Base-by-base conservation (phyloP, 331 rosid species). In the Acacia concinna region DNA sequence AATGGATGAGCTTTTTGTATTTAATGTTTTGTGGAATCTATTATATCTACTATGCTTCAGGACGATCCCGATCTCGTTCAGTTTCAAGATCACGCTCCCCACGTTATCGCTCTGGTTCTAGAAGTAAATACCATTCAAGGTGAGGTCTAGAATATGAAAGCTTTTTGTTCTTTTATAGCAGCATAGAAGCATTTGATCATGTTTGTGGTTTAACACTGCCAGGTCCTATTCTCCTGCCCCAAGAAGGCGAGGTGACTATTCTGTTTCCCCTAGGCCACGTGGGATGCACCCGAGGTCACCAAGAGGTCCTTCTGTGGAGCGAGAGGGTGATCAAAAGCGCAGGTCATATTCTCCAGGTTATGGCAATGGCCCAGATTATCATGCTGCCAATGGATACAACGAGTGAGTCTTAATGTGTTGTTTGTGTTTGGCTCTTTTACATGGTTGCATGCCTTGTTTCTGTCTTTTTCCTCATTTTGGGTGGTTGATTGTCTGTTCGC, bases 211-310 rank as follows among this genome's bases (percentile, higher is more conserved):
- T 66, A 75, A 69, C 64, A 40, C 51, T 73, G 23, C n/a, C 93
- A 96, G 99, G 93, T 96, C 99, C 46, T 87, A 62, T 70, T 96
- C 99, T 79, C 99, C 99, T 81, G 91, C 87, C 35, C 97, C 97
- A 12, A 93, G 97, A 79, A 82, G 92, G 62, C 92, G 87, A 27
- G 81, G 83, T 64, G 97, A 93, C 67, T 91, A 91, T 79, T 88
- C 97, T 79, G 80, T 85, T 78, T 96, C 98, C 69, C 99, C 98
- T 41, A 81, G 84, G 73, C 85, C 95, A 81, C 94, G 81, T 15
- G 81, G 79, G 41, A 97, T 86, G 37, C 96, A 86, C 43, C 93
- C 93, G 18, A 80, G 94, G 73, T 96, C 97, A 32, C 94, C 99
- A 11, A 88, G 97, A 81, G 91, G 91, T 81, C 91, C 87, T 73